Evolutionary conservation across 2,329 filamentous ascomycete genomes (phyloP), one percentile per base, ranked within the genome.

Genomic region (Trichoderma citrinoviride): DNA sequence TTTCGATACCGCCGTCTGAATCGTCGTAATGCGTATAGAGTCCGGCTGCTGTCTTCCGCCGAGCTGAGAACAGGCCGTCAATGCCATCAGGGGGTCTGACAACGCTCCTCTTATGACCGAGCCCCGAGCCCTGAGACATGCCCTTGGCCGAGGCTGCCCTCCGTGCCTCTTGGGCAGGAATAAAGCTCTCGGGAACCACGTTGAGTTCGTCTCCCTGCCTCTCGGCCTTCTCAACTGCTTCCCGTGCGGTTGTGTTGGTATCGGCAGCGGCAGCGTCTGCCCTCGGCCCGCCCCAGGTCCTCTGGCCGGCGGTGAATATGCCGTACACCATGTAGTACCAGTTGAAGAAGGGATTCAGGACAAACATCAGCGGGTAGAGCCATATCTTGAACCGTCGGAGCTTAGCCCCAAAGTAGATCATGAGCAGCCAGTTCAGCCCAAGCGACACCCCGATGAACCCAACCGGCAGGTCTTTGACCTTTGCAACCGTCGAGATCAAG

Each of bases 291-390:
- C 94, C 94, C 94, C 95, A 99, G 1, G 94, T 98, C 69, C 94
- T 85, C 75, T 97, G 92, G 21, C 93, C 93, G 33, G 93, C 93
- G 0, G 94, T 97, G 77, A 96, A 95, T 70, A 97, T 96, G 50
- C 93, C 93, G 76, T 97, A 97, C 2, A 97, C 90, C 90, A 97
- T 97, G 80, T 98, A 98, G 65, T 92, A 86, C 94, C 94, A 98
- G 78, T 98, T 98, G 83, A 97, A 93, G 74, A 98, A 96, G 0
- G 95, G 94, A 73, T 97, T 98, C 68, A 97, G 77, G 53, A 97
- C 79, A 75, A 97, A 98, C 93, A 98, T 97, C 68, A 98, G 72
- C 0, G 94, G 94, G 74, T 98, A 98, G 6, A 98, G 82, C 89
- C 92, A 94, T 67, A 96, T 90, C 81, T 99, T 98, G 81, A 90